A percentile compares a stretch with the other conserved stretches of the same genome.
Conservation (phyloP, 371 early-diverging fungal genomes). For the Dinochytrium kinnereticum region DNA sequence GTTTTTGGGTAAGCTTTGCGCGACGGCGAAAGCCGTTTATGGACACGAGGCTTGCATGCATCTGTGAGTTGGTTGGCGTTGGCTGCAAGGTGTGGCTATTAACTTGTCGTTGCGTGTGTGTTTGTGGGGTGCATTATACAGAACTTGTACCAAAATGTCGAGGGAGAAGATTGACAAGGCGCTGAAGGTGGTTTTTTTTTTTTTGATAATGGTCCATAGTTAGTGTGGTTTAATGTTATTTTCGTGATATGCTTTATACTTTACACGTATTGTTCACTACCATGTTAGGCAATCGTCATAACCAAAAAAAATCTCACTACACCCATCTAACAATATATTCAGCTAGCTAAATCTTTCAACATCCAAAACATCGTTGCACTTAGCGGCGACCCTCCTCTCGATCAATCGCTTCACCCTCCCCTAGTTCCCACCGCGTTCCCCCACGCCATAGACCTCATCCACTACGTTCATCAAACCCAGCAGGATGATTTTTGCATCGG, state of each 20-base stretch:
- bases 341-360: conserved; percentile 88
- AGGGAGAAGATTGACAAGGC: conserved; percentile 84
- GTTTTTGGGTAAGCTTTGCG: conserved; percentile 57
- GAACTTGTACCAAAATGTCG: conserved; percentile 95
- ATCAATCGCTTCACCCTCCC: conserved; percentile 80
- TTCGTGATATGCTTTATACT: too few relatives aligned
- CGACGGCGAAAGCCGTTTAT: conserved; percentile 88
- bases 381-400: conserved; percentile 93
- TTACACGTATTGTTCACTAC: too few relatives aligned
- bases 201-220: conserved; percentile 43
- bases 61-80: conserved; percentile 56
- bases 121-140: too few relatives aligned
- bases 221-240: conserved; percentile 11
- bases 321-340: too few relatives aligned
- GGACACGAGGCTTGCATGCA: conserved; percentile 97
- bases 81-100: too few relatives aligned
- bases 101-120: too few relatives aligned
- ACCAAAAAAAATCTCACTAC: too few relatives aligned
- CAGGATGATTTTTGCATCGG: conserved; percentile 95
- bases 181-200: conserved; percentile 53
- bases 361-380: conserved; percentile 95
- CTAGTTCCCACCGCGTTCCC: conserved; percentile 80
- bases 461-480: conserved; percentile 85
- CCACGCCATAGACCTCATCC: conserved; percentile 84
- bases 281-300: too few relatives aligned